Conservation (phyloP, 768 basidiomycete species). For the Lactarius tabidus region DNA sequence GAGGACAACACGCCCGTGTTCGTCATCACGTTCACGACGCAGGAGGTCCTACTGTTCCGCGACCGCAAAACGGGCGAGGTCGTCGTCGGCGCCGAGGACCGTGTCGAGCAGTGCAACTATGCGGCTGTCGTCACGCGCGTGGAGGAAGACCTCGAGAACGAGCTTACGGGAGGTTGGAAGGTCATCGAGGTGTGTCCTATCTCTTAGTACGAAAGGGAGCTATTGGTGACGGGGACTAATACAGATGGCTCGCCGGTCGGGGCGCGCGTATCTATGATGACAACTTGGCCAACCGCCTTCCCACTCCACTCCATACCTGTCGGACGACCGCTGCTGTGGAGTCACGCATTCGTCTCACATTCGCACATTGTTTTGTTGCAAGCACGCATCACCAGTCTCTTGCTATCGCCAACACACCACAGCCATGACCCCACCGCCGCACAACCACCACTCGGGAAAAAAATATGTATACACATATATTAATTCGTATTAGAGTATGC, state of each 20-base stretch:
- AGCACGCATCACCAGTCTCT: conserved; percentile 5
- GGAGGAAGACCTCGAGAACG: conserved; percentile 84
- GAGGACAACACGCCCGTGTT: conserved; percentile 90
- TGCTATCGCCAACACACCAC: conserved; percentile 6
- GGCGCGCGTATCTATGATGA: conserved; percentile 45
- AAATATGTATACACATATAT: conserved; percentile 22
- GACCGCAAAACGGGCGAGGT: conserved; percentile 87
- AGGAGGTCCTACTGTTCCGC: conserved; percentile 89
- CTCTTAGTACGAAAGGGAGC: neutral
- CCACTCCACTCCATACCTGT: neutral
- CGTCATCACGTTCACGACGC: conserved; percentile 87
- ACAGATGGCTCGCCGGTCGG: conserved; percentile 50
- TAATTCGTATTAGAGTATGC: conserved; percentile 17
- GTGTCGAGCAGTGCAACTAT: conserved; percentile 92
- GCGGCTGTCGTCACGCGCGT: conserved; percentile 87
- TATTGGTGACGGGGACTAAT: conserved; percentile 14
- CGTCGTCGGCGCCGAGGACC: conserved; percentile 80
- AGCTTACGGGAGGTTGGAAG: conserved; percentile 97
- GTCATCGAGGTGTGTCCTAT: conserved; percentile 74
- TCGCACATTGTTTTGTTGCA: conserved; percentile 16
- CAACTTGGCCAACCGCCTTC: neutral
- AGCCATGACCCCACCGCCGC: neutral
- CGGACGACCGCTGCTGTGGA: neutral
- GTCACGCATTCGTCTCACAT: neutral
- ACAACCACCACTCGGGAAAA: conserved; percentile 17